A percentile compares a stretch with the other conserved stretches of the same genome.
Conservation (phyloP, 768 basidiomycete genomes). For the Mycena capillaripes region DNA sequence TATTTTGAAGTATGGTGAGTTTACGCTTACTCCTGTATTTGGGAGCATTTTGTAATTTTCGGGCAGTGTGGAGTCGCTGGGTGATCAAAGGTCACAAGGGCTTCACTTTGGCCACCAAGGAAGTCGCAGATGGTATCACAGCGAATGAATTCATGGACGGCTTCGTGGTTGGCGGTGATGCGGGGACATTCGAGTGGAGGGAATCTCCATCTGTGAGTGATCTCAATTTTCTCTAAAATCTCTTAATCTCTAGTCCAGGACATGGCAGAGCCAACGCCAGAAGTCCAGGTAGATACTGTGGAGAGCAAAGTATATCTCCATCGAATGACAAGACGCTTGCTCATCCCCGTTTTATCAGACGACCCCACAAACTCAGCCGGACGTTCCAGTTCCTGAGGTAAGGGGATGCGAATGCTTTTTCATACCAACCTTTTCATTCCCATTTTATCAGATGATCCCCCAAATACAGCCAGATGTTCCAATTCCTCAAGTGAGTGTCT, state of each 20-base stretch:
- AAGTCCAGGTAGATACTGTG: not conserved
- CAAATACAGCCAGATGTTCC: not conserved
- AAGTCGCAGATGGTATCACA: conserved; percentile 50
- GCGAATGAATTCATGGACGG: conserved; percentile 49
- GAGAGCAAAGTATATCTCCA: not conserved
- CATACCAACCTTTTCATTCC: too few relatives aligned
- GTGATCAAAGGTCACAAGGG: conserved; percentile 58
- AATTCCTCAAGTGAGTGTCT: too few relatives aligned
- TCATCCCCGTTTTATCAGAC: not conserved
- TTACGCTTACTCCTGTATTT: not conserved
- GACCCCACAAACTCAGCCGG: not conserved
- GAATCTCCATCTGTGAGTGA: not conserved
- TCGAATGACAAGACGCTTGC: too few relatives aligned
- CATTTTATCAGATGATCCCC: not conserved
- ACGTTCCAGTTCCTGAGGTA: too few relatives aligned
- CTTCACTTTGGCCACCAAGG: conserved; percentile 53
- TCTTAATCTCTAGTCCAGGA: not conserved
- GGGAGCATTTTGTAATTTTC: not conserved
- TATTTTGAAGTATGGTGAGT: conserved; percentile 54
- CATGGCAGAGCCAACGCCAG: not conserved
- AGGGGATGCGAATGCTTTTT: too few relatives aligned
- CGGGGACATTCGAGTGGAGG: conserved; percentile 11
- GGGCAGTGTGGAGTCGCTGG: conserved; percentile 56
- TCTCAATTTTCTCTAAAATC: not conserved
- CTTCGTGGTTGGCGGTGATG: conserved; percentile 24